A percentile compares a stretch with the other conserved stretches of the same genome.
These are phyloP conservation scores for Paramecium octaurelia DNA, from an alignment of 73 alveolate genomes.

Conservation along the genomic window DNA sequence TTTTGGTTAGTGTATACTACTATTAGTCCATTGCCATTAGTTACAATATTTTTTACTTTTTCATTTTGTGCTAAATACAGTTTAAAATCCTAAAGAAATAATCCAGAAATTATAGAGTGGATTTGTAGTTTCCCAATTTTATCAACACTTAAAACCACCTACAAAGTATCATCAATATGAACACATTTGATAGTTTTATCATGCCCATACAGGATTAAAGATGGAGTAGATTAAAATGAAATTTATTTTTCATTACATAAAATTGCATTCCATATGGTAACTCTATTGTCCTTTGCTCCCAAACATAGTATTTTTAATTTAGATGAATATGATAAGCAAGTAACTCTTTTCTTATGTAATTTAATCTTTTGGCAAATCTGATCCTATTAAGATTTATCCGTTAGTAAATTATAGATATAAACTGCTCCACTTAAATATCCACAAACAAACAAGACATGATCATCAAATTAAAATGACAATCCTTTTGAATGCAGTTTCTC, in stretches of 20 bases:
- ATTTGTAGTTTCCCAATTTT: neutral
- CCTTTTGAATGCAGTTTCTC: neutral
- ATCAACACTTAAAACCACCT: neutral
- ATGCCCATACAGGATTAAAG: constrained; percentile 3
- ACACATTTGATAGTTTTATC: neutral
- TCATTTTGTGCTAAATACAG: neutral
- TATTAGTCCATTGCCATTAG: neutral
- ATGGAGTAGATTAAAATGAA: neutral
- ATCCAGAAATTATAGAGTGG: constrained; percentile 1
- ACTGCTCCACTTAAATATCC: constrained; percentile 46
- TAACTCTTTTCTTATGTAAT: neutral
- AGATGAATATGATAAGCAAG: neutral
- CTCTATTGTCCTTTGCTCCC: constrained; percentile 32
- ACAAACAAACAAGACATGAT: constrained; percentile 1
- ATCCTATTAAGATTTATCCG: neutral
- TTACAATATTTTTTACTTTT: neutral
- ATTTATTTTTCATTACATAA: neutral
- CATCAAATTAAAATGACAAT: neutral
- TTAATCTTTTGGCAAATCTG: neutral
- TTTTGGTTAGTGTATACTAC: neutral
- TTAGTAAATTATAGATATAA: neutral
- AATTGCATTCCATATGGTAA: constrained; percentile 18
- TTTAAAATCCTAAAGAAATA: neutral
- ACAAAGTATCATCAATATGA: neutral
- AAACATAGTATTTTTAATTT: neutral